These are phyloP conservation scores for Aspergillaceae sp. DNA, from an alignment of 2,329 filamentous ascomycete species.

Conservation along the genomic window DNA sequence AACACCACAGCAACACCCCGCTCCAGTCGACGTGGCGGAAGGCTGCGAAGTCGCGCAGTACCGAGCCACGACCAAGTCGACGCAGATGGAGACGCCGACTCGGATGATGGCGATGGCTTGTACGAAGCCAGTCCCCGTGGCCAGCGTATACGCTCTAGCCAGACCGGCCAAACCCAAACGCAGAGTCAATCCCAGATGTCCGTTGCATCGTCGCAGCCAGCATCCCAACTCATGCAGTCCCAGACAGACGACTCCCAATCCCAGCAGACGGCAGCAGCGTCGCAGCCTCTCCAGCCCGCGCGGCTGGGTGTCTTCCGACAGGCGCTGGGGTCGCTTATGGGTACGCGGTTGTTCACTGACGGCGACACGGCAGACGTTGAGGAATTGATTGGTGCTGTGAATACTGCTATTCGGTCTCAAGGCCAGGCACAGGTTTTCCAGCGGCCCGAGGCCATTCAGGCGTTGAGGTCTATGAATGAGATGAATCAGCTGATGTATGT, in stretches of 20 bases:
- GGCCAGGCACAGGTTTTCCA: constrained; percentile 54
- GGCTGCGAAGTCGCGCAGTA: constrained; percentile 25
- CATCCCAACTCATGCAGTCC: constrained; percentile 58
- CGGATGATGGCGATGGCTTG: constrained; percentile 45
- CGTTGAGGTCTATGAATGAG: constrained; percentile 70
- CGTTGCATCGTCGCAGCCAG: constrained; percentile 70
- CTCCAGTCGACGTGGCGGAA: constrained; percentile 24
- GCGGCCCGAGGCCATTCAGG: constrained; percentile 63
- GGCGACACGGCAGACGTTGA: constrained; percentile 66
- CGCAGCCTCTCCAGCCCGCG: constrained; percentile 38
- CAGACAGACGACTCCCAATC: constrained; percentile 44
- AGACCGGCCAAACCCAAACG: constrained; percentile 26
- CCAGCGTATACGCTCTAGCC: constrained; percentile 27
- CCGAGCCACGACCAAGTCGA: constrained; percentile 38
- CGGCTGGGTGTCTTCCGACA: constrained; percentile 69
- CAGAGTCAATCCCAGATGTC: constrained; percentile 50
- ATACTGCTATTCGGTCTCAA: constrained; percentile 53
- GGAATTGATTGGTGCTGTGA: constrained; percentile 69
- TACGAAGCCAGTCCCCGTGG: constrained; percentile 46
- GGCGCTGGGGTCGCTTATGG: constrained; percentile 73
- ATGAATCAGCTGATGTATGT: constrained; percentile 89
- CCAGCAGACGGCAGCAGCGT: constrained; percentile 38
- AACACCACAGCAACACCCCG: constrained; percentile 23
- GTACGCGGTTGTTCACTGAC: constrained; percentile 73
- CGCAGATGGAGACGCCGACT: constrained; percentile 46